These are phyloP conservation scores for Podospora australis DNA, from an alignment of 495 filamentous ascomycete species.

Conservation along the genomic window DNA sequence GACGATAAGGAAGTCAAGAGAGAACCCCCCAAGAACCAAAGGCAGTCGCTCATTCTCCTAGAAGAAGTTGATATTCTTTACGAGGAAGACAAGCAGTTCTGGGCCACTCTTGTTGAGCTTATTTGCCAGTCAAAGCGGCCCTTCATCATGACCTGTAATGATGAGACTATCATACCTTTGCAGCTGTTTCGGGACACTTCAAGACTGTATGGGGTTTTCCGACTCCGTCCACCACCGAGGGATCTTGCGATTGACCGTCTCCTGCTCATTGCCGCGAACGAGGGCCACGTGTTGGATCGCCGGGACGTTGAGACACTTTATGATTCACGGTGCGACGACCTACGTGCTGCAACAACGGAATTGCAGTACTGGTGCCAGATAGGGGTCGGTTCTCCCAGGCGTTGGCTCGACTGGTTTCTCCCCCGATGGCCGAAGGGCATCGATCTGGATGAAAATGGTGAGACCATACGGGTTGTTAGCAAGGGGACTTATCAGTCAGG, in stretches of 20 bases:
- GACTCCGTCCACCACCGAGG: constrained; percentile 62
- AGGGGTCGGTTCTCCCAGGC: constrained; percentile 79
- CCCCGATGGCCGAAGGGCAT: constrained; percentile 62
- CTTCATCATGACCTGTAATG: constrained; percentile 90
- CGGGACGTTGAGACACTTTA: constrained; percentile 65
- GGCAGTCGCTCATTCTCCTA: constrained; percentile 89
- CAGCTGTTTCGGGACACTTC: too few species aligned
- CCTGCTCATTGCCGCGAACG: constrained; percentile 75
- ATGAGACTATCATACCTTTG: constrained; percentile 70
- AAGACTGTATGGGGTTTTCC: constrained; percentile 75
- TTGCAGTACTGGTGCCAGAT: constrained; percentile 97
- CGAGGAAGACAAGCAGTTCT: constrained; percentile 93
- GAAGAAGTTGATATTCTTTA: constrained; percentile 94
- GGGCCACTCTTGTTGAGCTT: constrained; percentile 70
- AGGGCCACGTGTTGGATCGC: constrained; percentile 76
- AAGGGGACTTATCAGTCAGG: constrained; percentile 66
- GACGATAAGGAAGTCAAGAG: constrained; percentile 27
- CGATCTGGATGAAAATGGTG: constrained; percentile 59
- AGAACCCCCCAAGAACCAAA: constrained; percentile 55
- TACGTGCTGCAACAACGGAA: constrained; percentile 78
- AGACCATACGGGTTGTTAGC: constrained; percentile 73
- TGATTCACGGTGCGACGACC: constrained; percentile 56
- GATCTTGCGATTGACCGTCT: constrained; percentile 74
- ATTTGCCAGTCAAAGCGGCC: constrained; percentile 81
- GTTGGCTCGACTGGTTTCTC: constrained; percentile 86